Percentiles rank a stretch among this genome's conserved stretches.
Evolutionary conservation across 306 rosid species (phyloP).

Genomic region (Carpinus viminea): DNA sequence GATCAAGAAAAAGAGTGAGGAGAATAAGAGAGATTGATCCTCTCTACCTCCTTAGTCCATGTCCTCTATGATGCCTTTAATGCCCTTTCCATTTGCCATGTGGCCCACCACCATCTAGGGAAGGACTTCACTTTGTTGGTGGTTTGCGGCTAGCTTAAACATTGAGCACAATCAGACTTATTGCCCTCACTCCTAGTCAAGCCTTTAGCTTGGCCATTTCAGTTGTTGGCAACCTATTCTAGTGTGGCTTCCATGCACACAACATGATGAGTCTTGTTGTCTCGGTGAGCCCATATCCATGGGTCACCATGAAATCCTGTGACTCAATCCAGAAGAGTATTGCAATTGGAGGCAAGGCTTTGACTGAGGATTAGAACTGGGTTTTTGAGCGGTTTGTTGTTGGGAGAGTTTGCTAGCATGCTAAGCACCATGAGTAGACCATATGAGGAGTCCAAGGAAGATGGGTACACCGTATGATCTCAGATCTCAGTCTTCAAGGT

Average conservation of each 20-base stretch:
- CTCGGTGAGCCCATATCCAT: conserved; percentile 68
- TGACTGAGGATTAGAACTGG: conserved; percentile 47
- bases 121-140: conserved; percentile 73
- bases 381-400: conserved; percentile 11
- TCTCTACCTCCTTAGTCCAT: conserved; percentile 90
- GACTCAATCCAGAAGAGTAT: conserved; percentile 42
- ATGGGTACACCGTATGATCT: no score
- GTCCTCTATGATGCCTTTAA: conserved; percentile 83
- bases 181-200: conserved; percentile 53
- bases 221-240: conserved; percentile 42
- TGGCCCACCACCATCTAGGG: conserved; percentile 76
- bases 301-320: conserved; percentile 53
- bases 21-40: conserved; percentile 34
- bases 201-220: conserved; percentile 54
- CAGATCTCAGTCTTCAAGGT: no score
- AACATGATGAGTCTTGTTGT: conserved; percentile 45
- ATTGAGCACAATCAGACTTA: conserved; percentile 49
- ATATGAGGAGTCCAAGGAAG: no score
- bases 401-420: conserved; percentile 33
- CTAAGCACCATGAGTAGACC: conserved; percentile 74
- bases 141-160: conserved; percentile 68
- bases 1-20: no score
- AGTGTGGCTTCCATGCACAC: conserved; percentile 57
- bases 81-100: conserved; percentile 82
- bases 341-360: conserved; percentile 55